phyloP scores from a whole-genome alignment of 1,284 basidiomycete species.

The Puccinia novopanici region DNA sequence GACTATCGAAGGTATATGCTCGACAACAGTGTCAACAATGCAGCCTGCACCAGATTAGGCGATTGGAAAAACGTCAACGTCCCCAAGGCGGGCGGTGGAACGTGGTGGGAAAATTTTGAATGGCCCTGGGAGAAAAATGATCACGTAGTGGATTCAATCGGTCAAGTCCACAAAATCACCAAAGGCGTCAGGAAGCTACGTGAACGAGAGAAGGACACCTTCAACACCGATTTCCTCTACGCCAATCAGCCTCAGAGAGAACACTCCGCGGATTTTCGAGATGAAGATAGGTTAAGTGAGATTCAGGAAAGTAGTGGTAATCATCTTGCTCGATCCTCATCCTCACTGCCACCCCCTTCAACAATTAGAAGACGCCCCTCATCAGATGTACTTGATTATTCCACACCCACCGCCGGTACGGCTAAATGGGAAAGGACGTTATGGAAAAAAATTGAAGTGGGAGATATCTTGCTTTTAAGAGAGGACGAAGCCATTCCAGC shows the following conservation, averaged over 20 bases:
- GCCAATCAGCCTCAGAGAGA: slow-evolving; percentile 62
- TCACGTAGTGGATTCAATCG: slow-evolving; percentile 45
- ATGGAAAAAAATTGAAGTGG: slow-evolving; percentile 98
- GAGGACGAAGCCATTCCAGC: slow-evolving; percentile 96
- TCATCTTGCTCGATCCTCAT: slow-evolving; percentile 64
- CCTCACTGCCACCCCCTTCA: slow-evolving; percentile 1
- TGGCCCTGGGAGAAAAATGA: slow-evolving; percentile 54
- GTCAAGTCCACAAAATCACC: slow-evolving; percentile 64
- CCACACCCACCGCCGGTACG: slow-evolving; percentile 68
- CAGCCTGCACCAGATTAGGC: slow-evolving; percentile 79
- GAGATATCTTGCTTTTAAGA: slow-evolving; percentile 85
- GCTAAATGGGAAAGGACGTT: slow-evolving; percentile 90
- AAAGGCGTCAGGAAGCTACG: slow-evolving; percentile 82
- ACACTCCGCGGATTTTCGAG: slow-evolving; percentile 49
- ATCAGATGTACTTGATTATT: slow-evolving; percentile 68
- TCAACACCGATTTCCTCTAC: slow-evolving; percentile 62
- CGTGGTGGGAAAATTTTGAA: slow-evolving; percentile 52
- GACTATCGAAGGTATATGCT: slow-evolving; percentile 83
- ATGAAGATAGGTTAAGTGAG: slow-evolving; percentile 52
- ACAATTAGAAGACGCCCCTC: slow-evolving; percentile 46
- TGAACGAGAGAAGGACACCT: slow-evolving; percentile 72
- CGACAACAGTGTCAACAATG: slow-evolving; percentile 90
- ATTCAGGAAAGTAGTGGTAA: slow-evolving; percentile 64
- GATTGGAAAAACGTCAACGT: slow-evolving; percentile 84
- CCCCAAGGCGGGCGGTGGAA: slow-evolving; percentile 63